These are phyloP conservation scores for Hirsutella thompsonii DNA, from an alignment of 2,329 filamentous ascomycete species.

Conservation along the genomic window DNA sequence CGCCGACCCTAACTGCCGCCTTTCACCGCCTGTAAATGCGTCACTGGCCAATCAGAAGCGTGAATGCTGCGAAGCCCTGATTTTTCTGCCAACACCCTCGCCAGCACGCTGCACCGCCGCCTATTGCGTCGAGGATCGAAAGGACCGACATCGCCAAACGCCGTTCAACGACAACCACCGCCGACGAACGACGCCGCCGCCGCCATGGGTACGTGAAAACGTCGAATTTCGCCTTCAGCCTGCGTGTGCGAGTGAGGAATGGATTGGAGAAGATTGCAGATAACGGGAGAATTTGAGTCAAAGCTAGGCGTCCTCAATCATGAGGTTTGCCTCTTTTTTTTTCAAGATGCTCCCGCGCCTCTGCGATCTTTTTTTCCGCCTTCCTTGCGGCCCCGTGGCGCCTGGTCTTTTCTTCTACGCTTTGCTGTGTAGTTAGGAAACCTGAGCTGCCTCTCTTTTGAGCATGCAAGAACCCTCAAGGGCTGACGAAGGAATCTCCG, in stretches of 20 bases:
- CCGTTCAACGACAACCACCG: conserved; percentile 16
- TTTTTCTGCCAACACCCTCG: conserved; percentile 14
- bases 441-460: conserved; percentile 24
- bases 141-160: conserved; percentile 24
- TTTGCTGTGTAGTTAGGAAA: conserved; percentile 9
- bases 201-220: conserved; percentile 49
- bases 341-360: no score
- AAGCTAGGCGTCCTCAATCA: no score
- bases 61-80: conserved; percentile 12
- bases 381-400: conserved; percentile 1
- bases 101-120: conserved; percentile 11
- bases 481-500: conserved; percentile 46
- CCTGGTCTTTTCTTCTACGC: neutral
- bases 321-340: neutral
- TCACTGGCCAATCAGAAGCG: conserved; percentile 5
- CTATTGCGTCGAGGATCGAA: neutral
- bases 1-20: conserved; percentile 31
- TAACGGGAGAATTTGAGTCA: neutral
- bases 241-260: conserved; percentile 39
- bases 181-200: conserved; percentile 23
- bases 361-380: neutral
- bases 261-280: neutral
- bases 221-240: conserved; percentile 18
- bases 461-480: conserved; percentile 48
- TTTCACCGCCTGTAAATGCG: conserved; percentile 22